Evolutionary conservation across 305 asterid genomes (phyloP).

Genomic region (Nicotiana rustica): DNA sequence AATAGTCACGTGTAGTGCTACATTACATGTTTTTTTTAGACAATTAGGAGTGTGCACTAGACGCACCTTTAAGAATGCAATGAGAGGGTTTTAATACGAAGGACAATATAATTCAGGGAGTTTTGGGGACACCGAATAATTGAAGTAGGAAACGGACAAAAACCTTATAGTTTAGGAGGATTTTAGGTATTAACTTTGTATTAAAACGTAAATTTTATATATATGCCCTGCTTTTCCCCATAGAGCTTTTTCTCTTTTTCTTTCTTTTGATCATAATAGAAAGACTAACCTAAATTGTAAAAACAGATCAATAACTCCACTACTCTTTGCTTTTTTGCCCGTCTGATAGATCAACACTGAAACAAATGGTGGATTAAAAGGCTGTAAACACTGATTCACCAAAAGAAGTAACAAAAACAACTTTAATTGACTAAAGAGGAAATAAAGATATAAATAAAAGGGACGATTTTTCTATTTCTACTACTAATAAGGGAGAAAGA

Average conservation of each 20-base stretch:
- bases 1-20: too few relatives aligned
- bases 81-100: too few relatives aligned
- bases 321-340: background rate
- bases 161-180: too few relatives aligned
- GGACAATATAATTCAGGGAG: too few relatives aligned
- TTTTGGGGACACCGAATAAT: too few relatives aligned
- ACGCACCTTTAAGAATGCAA: too few relatives aligned
- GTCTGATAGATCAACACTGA: background rate
- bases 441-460: background rate
- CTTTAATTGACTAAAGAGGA: constrained; percentile 1
- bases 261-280: background rate
- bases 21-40: too few relatives aligned
- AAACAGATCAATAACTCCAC: background rate
- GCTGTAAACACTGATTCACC: background rate
- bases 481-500: too few relatives aligned
- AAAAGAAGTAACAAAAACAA: constrained; percentile 7
- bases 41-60: too few relatives aligned
- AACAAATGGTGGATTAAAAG: constrained; percentile 1
- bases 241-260: background rate
- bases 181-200: background rate
- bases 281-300: background rate
- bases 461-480: too few relatives aligned
- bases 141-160: too few relatives aligned
- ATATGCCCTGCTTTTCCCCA: background rate
- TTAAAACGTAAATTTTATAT: too few relatives aligned